Percentiles rank a stretch among this genome's conserved stretches.
Conservation (phyloP, 805 yeast species). For the Barnettozyma siamensis region DNA sequence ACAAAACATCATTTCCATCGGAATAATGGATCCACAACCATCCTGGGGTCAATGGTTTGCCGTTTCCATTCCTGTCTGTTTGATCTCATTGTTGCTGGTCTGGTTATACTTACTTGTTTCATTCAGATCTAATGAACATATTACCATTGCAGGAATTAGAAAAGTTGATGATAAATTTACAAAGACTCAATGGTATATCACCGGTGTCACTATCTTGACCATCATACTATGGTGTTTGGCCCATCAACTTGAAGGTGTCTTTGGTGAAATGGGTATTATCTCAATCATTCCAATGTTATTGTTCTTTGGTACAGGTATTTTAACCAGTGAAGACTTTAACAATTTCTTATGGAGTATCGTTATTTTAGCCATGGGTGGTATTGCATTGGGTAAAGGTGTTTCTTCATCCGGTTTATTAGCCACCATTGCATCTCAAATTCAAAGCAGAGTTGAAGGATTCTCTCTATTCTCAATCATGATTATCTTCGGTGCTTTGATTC, state of each 20-base stretch:
- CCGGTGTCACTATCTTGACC: slow-evolving; percentile 60
- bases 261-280: slow-evolving; percentile 97
- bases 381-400: slow-evolving; percentile 92
- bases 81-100: slow-evolving; percentile 53
- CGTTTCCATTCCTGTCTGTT: slow-evolving; percentile 75
- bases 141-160: slow-evolving; percentile 43
- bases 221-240: slow-evolving; percentile 89
- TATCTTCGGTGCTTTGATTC: slow-evolving; percentile 75
- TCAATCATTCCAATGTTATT: slow-evolving; percentile 85
- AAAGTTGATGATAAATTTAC: slow-evolving; percentile 62
- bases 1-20: slow-evolving; percentile 87
- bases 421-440: slow-evolving; percentile 70
- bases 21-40: slow-evolving; percentile 76
- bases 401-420: slow-evolving; percentile 81
- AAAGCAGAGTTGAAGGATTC: slow-evolving; percentile 55
- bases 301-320: slow-evolving; percentile 87
- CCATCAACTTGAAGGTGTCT: slow-evolving; percentile 58
- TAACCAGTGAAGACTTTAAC: slow-evolving; percentile 87
- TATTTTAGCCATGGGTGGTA: slow-evolving; percentile 95
- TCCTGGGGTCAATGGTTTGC: slow-evolving; percentile 95
- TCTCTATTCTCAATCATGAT: slow-evolving; percentile 69
- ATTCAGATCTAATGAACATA: slow-evolving; percentile 48
- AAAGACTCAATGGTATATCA: slow-evolving; percentile 68
- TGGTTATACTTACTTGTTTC: slow-evolving; percentile 70
- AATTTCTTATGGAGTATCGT: slow-evolving; percentile 97